phyloP scores from a whole-genome alignment of 1,284 basidiomycete genomes.

The Trichosporon faecale region DNA sequence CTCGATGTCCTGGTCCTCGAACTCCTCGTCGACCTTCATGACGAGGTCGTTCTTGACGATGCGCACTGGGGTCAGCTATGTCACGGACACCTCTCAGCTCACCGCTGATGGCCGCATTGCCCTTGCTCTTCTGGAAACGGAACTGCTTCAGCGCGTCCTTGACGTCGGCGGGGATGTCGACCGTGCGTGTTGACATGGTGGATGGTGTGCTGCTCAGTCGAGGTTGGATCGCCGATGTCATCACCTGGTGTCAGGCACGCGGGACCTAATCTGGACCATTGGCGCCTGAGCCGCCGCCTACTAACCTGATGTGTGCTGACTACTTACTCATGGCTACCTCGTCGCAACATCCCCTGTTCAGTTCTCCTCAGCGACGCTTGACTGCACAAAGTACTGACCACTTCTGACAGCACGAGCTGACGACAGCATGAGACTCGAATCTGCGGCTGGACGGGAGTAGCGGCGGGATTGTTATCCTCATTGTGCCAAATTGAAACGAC shows the following conservation, averaged over 20 bases:
- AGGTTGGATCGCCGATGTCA: not conserved
- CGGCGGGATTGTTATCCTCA: too few relatives aligned
- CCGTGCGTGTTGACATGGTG: conserved; percentile 58
- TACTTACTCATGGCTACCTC: too few relatives aligned
- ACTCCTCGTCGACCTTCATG: conserved; percentile 77
- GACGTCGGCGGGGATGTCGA: conserved; percentile 74
- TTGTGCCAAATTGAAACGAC: not conserved
- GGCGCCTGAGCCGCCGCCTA: not conserved
- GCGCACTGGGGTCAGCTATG: conserved; percentile 59
- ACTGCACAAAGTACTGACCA: too few relatives aligned
- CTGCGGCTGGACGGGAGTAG: too few relatives aligned
- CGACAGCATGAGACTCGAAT: too few relatives aligned
- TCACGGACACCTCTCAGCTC: conserved; percentile 17
- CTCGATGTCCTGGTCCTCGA: conserved; percentile 69
- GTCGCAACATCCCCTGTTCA: too few relatives aligned
- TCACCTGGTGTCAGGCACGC: conserved; percentile 8
- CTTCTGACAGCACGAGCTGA: too few relatives aligned
- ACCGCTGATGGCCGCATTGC: conserved; percentile 68
- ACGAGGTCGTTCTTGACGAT: conserved; percentile 74
- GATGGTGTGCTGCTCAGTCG: conserved; percentile 2
- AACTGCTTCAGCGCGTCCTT: conserved; percentile 76
- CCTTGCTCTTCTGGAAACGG: conserved; percentile 66
- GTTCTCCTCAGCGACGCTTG: too few relatives aligned
- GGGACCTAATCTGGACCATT: not conserved
- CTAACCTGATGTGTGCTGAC: not conserved